Conservation (phyloP, 768 basidiomycete species). For the Boletellus emodensis region DNA sequence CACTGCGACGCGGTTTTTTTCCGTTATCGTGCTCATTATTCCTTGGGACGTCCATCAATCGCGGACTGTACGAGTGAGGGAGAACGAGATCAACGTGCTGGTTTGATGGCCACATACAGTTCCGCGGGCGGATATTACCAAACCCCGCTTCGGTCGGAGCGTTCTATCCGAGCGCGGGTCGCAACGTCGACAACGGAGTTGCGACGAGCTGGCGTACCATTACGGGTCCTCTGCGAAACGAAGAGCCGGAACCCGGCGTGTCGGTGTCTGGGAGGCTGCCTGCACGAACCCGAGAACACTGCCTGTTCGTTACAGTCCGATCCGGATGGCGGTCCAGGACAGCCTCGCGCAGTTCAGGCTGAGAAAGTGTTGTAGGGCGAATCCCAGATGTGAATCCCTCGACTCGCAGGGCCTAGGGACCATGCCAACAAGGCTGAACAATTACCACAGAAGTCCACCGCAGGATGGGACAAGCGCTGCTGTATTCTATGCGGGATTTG, state of each 20-base stretch:
- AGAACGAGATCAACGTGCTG: background rate
- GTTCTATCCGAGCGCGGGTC: background rate
- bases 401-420: conserved; percentile 1
- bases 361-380: conserved; percentile 9
- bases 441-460: conserved; percentile 11
- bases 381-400: conserved; percentile 20
- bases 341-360: background rate
- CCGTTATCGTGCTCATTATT: too few species aligned
- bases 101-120: background rate
- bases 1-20: too few species aligned
- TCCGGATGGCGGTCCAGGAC: background rate
- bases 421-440: conserved; percentile 18
- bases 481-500: conserved; percentile 1
- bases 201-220: too few species aligned
- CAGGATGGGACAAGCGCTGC: too few species aligned
- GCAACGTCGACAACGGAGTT: background rate
- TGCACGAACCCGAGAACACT: conserved; percentile 10
- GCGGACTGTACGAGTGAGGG: too few species aligned
- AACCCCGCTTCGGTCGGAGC: background rate
- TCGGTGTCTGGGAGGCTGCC: background rate
- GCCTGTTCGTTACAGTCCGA: background rate
- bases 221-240: conserved; percentile 3
- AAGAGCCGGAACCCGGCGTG: conserved; percentile 1
- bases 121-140: background rate
- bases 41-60: too few species aligned